phyloP scores from a whole-genome alignment of 495 filamentous ascomycete genomes.

The Melanomma pulvis-pyrius region DNA sequence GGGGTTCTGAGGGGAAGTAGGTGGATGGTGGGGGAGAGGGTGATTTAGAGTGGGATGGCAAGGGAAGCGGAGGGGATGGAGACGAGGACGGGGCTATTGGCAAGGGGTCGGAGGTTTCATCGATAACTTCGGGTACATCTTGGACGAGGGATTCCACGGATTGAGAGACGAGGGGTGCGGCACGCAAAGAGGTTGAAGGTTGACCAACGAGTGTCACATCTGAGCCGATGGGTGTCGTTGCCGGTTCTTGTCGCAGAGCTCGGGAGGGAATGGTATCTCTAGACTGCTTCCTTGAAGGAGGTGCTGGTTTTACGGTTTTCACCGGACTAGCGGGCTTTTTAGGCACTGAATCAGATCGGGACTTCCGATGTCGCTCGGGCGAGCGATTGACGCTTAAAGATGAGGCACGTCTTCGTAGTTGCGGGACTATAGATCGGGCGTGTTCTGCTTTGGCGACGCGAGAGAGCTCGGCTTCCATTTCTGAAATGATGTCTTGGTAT shows the following conservation, averaged over 20 bases:
- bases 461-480: slow-evolving; percentile 27
- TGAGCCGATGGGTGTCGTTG: slow-evolving; percentile 15
- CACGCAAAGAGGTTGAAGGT: neutral
- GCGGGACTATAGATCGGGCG: slow-evolving; percentile 10
- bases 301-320: slow-evolving; percentile 3
- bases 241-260: neutral
- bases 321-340: slow-evolving; percentile 5
- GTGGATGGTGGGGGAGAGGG: slow-evolving; percentile 24
- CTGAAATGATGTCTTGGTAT: slow-evolving; percentile 29
- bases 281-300: slow-evolving; percentile 13
- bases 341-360: slow-evolving; percentile 21
- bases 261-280: neutral
- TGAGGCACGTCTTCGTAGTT: slow-evolving; percentile 18
- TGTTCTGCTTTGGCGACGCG: slow-evolving; percentile 8
- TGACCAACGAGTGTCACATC: slow-evolving; percentile 22
- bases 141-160: neutral
- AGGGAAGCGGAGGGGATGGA: neutral
- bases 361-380: slow-evolving; percentile 23
- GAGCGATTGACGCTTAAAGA: slow-evolving; percentile 14
- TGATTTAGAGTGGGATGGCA: slow-evolving; percentile 1
- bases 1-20: slow-evolving; percentile 24
- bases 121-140: neutral
- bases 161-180: neutral
- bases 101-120: slow-evolving; percentile 12
- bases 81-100: slow-evolving; percentile 3